Percentiles rank a stretch among this genome's conserved stretches.
Conservation (phyloP, 1,139 yeast species). For the Kodamaea anthophila region DNA sequence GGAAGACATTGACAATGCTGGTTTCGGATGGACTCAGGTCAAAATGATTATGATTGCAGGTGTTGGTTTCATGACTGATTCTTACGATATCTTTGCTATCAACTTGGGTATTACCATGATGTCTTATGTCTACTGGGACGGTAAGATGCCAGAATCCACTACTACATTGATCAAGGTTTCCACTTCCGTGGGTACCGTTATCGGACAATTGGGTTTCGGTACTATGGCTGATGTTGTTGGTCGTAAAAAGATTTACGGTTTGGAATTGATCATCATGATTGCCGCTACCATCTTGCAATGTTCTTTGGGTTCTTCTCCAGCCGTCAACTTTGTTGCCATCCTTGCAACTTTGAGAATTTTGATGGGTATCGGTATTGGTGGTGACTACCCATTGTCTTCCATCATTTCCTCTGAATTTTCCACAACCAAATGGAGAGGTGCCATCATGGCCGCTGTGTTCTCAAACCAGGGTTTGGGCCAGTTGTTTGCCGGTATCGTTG, state of each 20-base stretch:
- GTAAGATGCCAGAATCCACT: constrained; percentile 61
- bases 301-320: constrained; percentile 62
- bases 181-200: constrained; percentile 89
- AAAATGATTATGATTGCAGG: constrained; percentile 89
- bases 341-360: constrained; percentile 71
- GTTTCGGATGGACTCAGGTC: constrained; percentile 83
- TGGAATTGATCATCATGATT: constrained; percentile 79
- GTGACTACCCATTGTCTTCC: constrained; percentile 97
- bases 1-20: constrained; percentile 80
- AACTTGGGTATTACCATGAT: constrained; percentile 75
- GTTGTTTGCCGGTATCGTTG: constrained; percentile 77
- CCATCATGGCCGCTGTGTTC: constrained; percentile 88
- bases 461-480: constrained; percentile 95
- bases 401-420: constrained; percentile 85
- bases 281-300: constrained; percentile 75
- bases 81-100: constrained; percentile 88
- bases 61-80: constrained; percentile 89
- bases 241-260: constrained; percentile 82
- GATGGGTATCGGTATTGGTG: constrained; percentile 98
- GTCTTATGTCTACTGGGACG: constrained; percentile 68
- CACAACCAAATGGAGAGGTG: constrained; percentile 94
- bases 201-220: constrained; percentile 89
- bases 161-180: constrained; percentile 75
- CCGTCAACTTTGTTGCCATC: constrained; percentile 64
- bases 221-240: constrained; percentile 78